phyloP scores from a whole-genome alignment of 1,139 yeast species.

The Pichia sp. region DNA sequence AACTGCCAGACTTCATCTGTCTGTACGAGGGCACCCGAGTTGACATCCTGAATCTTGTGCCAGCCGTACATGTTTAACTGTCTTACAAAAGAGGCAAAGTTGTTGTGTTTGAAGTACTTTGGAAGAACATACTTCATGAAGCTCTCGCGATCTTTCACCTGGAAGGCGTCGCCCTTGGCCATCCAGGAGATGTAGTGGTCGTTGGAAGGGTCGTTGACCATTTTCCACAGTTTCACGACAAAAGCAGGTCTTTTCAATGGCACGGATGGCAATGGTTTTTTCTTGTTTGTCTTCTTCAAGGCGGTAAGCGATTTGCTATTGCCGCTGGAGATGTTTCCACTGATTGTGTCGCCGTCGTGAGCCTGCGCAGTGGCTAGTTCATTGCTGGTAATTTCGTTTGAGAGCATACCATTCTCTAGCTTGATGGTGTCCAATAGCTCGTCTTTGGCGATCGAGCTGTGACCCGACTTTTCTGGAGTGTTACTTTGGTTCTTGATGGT shows the following conservation, averaged over 20 bases:
- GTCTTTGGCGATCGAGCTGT: background rate
- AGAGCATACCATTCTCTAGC: slow-evolving; percentile 6
- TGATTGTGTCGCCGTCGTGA: background rate
- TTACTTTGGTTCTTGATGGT: background rate
- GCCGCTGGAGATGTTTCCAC: background rate
- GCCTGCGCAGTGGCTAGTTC: background rate
- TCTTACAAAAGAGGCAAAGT: slow-evolving; percentile 91
- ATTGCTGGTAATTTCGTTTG: slow-evolving; percentile 18
- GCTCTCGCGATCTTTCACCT: slow-evolving; percentile 78
- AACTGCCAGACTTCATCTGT: slow-evolving; percentile 71
- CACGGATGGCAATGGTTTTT: slow-evolving; percentile 7
- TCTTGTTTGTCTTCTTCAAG: background rate
- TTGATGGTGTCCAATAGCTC: slow-evolving; percentile 8
- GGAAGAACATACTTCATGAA: slow-evolving; percentile 85
- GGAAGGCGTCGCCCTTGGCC: slow-evolving; percentile 78
- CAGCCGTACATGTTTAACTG: slow-evolving; percentile 98
- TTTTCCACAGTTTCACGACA: slow-evolving; percentile 88
- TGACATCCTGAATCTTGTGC: slow-evolving; percentile 88
- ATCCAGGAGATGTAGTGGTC: slow-evolving; percentile 75
- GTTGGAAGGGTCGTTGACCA: slow-evolving; percentile 81
- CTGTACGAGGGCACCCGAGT: slow-evolving; percentile 56
- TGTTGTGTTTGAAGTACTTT: slow-evolving; percentile 87
- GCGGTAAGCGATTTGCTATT: background rate
- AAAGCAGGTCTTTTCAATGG: slow-evolving; percentile 67
- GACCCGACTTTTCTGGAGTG: background rate